Percentiles rank a stretch among this genome's conserved stretches.
phyloP scores from a whole-genome alignment of 176 grass and related monocot genomes.

The Rhynchospora tenuis region DNA sequence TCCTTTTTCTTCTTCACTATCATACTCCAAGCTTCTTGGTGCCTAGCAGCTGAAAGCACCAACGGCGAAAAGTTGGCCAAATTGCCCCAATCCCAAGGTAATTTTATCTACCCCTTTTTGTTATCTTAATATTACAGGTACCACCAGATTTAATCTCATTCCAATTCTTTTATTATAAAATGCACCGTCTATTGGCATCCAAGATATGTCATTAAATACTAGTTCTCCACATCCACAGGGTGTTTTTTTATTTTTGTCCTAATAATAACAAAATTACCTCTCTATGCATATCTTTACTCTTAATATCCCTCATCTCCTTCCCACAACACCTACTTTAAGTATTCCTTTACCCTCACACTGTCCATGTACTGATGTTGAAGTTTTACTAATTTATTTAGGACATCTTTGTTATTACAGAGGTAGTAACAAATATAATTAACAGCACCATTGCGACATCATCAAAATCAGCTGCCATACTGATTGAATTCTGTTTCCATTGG shows the following conservation, averaged over 20 bases:
- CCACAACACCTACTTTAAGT: too few relatives aligned
- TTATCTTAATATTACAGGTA: background rate
- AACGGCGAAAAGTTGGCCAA: conserved; percentile 9
- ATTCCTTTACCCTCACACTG: too few relatives aligned
- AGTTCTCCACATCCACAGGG: too few relatives aligned
- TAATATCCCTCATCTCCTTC: too few relatives aligned
- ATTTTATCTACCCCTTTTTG: background rate
- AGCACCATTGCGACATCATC: background rate
- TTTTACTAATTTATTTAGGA: too few relatives aligned
- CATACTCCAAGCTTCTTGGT: conserved; percentile 25
- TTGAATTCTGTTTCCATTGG: background rate
- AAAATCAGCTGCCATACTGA: background rate
- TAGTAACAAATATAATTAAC: background rate
- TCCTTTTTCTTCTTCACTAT: conserved; percentile 16
- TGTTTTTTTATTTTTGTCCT: too few relatives aligned
- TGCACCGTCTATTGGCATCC: background rate
- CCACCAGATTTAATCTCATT: background rate
- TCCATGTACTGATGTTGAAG: too few relatives aligned
- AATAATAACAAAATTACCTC: too few relatives aligned
- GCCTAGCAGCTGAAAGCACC: background rate
- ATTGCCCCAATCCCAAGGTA: conserved; percentile 1
- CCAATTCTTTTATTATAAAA: background rate
- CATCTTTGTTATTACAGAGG: too few relatives aligned
- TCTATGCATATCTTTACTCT: too few relatives aligned
- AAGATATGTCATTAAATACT: background rate